A percentile compares a stretch with the other conserved stretches of the same genome.
Evolutionary conservation across 805 yeast genomes (phyloP).

Genomic region (Sugiyamaella qingdaonensis): DNA sequence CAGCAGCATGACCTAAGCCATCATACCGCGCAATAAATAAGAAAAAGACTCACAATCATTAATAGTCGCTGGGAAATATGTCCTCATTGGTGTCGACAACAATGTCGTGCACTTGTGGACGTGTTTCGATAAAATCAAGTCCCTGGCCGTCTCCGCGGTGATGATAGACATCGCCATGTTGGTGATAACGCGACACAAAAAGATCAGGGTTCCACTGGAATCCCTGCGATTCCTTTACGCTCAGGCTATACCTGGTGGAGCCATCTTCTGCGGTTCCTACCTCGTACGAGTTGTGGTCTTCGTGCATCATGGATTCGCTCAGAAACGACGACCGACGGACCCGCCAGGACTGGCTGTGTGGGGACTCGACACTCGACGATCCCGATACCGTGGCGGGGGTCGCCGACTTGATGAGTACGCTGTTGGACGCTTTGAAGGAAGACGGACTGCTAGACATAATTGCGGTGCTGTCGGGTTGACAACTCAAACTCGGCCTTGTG

Average conservation of each 20-base stretch:
- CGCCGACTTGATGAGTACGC: neutral
- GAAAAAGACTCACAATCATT: neutral
- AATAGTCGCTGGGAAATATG: slow-evolving; percentile 21
- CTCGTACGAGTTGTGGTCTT: slow-evolving; percentile 23
- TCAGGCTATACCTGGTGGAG: slow-evolving; percentile 21
- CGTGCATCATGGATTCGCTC: slow-evolving; percentile 26
- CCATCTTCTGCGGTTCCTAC: slow-evolving; percentile 24
- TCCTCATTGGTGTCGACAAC: slow-evolving; percentile 21
- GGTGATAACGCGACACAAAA: slow-evolving; percentile 24
- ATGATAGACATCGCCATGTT: slow-evolving; percentile 9
- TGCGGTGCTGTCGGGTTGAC: too few species aligned
- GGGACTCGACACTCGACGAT: neutral
- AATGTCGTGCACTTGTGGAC: slow-evolving; percentile 23
- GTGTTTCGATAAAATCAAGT: slow-evolving; percentile 1
- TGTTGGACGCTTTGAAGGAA: neutral
- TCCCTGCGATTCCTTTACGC: slow-evolving; percentile 28
- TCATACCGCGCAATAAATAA: neutral
- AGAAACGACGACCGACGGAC: slow-evolving; percentile 24
- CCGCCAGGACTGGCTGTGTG: slow-evolving; percentile 12
- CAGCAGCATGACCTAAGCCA: neutral
- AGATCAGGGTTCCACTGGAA: slow-evolving; percentile 31
- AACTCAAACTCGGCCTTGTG: too few species aligned
- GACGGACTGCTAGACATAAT: neutral
- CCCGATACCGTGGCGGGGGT: neutral
- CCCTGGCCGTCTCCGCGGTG: slow-evolving; percentile 1